A percentile compares a stretch with the other conserved stretches of the same genome.
phyloP scores from a whole-genome alignment of 2,329 filamentous ascomycete species.

The Claviceps africana region DNA sequence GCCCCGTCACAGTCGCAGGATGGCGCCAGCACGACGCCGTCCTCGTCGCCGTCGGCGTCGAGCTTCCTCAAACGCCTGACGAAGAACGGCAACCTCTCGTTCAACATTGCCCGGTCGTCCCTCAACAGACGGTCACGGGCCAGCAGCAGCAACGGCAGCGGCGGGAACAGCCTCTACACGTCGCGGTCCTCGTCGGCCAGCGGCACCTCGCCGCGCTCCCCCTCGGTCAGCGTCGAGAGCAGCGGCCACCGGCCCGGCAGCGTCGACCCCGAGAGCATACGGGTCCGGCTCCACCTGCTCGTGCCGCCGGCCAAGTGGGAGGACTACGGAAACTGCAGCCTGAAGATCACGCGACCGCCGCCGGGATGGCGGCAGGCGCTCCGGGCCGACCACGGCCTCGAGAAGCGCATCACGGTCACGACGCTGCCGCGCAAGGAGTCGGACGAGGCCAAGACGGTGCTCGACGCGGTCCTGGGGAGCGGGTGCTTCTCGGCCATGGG shows the following conservation, averaged over 20 bases:
- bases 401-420: slow-evolving; percentile 75
- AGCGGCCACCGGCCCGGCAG: slow-evolving; percentile 40
- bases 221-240: slow-evolving; percentile 41
- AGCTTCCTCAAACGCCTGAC: slow-evolving; percentile 73
- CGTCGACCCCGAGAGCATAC: slow-evolving; percentile 55
- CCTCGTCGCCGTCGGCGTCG: slow-evolving; percentile 51
- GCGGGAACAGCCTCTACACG: slow-evolving; percentile 47
- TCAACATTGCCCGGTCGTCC: slow-evolving; percentile 72
- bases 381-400: slow-evolving; percentile 48
- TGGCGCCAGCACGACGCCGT: slow-evolving; percentile 52
- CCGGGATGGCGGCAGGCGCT: slow-evolving; percentile 45
- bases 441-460: slow-evolving; percentile 45
- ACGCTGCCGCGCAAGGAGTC: slow-evolving; percentile 51
- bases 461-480: slow-evolving; percentile 76
- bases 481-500: slow-evolving; percentile 75
- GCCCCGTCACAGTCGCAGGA: slow-evolving; percentile 57
- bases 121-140: slow-evolving; percentile 43
- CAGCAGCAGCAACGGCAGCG: slow-evolving; percentile 39
- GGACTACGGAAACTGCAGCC: slow-evolving; percentile 70
- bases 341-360: slow-evolving; percentile 70
- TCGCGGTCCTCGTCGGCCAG: slow-evolving; percentile 39
- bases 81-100: slow-evolving; percentile 52
- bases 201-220: slow-evolving; percentile 38
- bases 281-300: slow-evolving; percentile 73
- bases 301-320: slow-evolving; percentile 72